Base-by-base conservation (phyloP, 2,329 filamentous ascomycete species). In the Alternaria novae-zelandiae region DNA sequence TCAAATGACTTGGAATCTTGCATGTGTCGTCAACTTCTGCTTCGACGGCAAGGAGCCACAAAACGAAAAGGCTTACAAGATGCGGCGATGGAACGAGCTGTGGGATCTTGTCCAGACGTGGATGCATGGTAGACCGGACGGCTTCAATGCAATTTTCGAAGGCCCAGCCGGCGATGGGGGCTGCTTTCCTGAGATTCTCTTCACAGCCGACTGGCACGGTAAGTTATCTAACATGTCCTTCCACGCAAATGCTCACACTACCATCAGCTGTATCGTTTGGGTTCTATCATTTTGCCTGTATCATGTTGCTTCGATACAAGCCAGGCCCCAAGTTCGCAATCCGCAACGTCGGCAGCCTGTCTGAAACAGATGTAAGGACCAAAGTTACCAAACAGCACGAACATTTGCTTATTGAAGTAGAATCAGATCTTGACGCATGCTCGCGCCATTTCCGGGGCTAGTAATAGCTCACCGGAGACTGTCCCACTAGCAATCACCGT, bases 181-280 rank as follows among this genome's bases (percentile, higher is more conserved):
- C 20, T 56, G 61, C 2, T 76, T 78, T n/a, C 70, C 73, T 6
- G 66, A 70, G 8, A 71, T 73, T 2, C 70, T 66, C 62, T 78
- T 78, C 49, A 70, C 71, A n/a, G 68, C 74, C 17, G 75, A 78
- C 26, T 76, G 74, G 74, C 75, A 77, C 53, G 70, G 75, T 76
- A 63, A 57, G 69, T 59, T 3, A 13, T 23, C 6, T 15, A 23
- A 5, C 21, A n/a, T 6, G 6, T n/a, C 9, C 20, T 15, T n/a
- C 32, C 6, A 15, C 17, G 9, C 12, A 8, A 26, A 54, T 61
- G 21, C 66, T 57, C 23, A 41, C 21, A 30, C 4, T 23, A 17
- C 2, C 25, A 32, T 57, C 41, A 78, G 75, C 61, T 6, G 59
- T 75, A 21, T 68, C 75, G 3, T 74, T 71, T 51, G 69, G 66